phyloP scores from a whole-genome alignment of 768 basidiomycete species.

The Coprinopsis sp. region DNA sequence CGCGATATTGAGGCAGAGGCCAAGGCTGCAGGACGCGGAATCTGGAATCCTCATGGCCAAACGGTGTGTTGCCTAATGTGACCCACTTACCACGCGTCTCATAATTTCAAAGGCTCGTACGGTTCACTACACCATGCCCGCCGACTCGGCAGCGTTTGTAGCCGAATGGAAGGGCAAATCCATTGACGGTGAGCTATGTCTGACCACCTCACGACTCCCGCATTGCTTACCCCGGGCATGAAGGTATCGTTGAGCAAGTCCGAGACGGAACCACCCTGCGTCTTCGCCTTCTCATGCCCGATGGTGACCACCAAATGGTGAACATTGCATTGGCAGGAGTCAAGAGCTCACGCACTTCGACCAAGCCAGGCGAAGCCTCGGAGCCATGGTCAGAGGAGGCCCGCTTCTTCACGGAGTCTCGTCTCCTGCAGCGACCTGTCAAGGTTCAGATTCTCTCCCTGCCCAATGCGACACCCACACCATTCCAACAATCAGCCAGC shows the following conservation, averaged over 20 bases:
- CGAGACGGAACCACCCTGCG: slow-evolving; percentile 90
- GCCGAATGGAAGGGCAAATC: slow-evolving; percentile 88
- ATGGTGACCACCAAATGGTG: slow-evolving; percentile 85
- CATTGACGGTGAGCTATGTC: slow-evolving; percentile 62
- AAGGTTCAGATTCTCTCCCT: slow-evolving; percentile 76
- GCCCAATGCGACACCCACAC: slow-evolving; percentile 72
- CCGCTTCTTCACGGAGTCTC: slow-evolving; percentile 89
- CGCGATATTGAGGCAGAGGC: slow-evolving; percentile 77
- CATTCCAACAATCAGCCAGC: slow-evolving; percentile 63
- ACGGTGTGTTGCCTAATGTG: slow-evolving; percentile 37
- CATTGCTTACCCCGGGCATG: slow-evolving; percentile 5
- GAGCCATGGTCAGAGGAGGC: slow-evolving; percentile 93
- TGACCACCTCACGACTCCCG: not conserved
- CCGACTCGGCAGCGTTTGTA: slow-evolving; percentile 85
- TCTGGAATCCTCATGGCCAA: slow-evolving; percentile 83
- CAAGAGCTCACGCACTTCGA: slow-evolving; percentile 64
- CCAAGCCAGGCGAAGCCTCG: slow-evolving; percentile 69
- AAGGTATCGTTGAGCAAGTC: slow-evolving; percentile 91
- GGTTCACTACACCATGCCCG: slow-evolving; percentile 84
- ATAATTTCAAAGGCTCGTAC: slow-evolving; percentile 66
- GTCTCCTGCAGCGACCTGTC: slow-evolving; percentile 75
- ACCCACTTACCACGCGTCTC: slow-evolving; percentile 7
- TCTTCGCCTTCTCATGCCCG: slow-evolving; percentile 81
- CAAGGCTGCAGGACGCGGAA: slow-evolving; percentile 65
- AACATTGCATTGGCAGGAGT: slow-evolving; percentile 85